Conservation (phyloP, 768 basidiomycete species). For the Boletus speciosus region DNA sequence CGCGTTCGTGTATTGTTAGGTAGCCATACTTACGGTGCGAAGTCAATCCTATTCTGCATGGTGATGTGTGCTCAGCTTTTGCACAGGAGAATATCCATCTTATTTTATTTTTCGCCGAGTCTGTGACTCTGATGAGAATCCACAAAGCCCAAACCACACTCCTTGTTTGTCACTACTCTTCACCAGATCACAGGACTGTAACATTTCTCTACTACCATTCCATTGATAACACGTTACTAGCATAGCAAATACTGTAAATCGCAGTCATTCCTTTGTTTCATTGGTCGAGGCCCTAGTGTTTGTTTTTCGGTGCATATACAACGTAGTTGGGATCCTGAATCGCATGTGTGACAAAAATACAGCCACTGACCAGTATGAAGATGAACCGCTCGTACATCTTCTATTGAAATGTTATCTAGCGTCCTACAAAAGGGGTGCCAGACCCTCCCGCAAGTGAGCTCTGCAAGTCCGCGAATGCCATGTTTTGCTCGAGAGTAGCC, state of each 20-base stretch:
- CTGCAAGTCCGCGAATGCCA: conserved; percentile 73
- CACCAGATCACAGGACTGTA: conserved; percentile 28
- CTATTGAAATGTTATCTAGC: conserved; percentile 3
- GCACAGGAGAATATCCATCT: conserved; percentile 10
- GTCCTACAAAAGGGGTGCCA: conserved; percentile 21
- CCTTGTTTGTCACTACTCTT: conserved; percentile 13
- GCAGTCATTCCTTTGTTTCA: conserved; percentile 28
- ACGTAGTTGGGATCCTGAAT: conserved; percentile 8
- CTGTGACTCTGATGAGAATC: conserved; percentile 26
- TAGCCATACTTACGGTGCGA: conserved; percentile 46
- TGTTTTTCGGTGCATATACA: conserved; percentile 25
- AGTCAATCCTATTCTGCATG: conserved; percentile 23
- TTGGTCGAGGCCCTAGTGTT: conserved; percentile 9
- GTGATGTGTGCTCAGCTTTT: conserved; percentile 22
- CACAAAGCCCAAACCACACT: conserved; percentile 23
- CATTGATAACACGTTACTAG: conserved; percentile 21
- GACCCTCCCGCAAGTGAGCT: conserved; percentile 38
- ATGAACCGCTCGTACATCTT: neutral
- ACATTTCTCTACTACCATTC: conserved; percentile 16
- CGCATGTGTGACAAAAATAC: conserved; percentile 13
- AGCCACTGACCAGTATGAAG: neutral
- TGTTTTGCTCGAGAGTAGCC: conserved; percentile 75
- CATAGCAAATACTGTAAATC: conserved; percentile 27
- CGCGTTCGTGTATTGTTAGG: conserved; percentile 51
- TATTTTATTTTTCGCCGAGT: conserved; percentile 12